phyloP scores from a whole-genome alignment of 73 alveolate species.

The Uronychia binucleata region DNA sequence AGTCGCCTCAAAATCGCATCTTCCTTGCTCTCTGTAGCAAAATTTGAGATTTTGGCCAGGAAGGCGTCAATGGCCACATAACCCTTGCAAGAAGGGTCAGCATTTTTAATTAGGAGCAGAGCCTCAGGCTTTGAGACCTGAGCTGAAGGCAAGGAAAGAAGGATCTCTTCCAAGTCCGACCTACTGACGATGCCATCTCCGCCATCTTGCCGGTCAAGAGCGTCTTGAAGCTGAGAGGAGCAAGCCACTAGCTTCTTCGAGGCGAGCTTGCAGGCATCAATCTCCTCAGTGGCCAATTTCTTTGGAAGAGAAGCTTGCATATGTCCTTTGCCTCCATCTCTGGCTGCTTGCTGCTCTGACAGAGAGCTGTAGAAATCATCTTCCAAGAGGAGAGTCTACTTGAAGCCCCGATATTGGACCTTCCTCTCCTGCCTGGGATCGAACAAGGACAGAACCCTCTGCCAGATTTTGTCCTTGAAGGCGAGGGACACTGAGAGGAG shows the following conservation, averaged over 20 bases:
- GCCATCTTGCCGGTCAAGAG: constrained; percentile 15
- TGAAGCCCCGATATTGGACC: background rate
- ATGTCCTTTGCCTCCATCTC: background rate
- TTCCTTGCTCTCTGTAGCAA: constrained; percentile 45
- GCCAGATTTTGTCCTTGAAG: constrained; percentile 12
- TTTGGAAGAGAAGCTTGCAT: background rate
- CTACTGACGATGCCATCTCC: background rate
- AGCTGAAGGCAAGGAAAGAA: background rate
- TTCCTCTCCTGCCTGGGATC: background rate
- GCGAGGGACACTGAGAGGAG: constrained; percentile 10
- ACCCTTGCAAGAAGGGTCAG: constrained; percentile 52
- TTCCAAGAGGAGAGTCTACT: background rate
- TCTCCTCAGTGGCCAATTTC: background rate
- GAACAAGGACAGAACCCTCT: background rate
- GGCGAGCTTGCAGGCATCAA: constrained; percentile 14
- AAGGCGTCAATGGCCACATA: constrained; percentile 42
- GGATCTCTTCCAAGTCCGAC: background rate
- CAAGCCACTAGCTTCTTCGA: background rate
- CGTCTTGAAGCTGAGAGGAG: constrained; percentile 13
- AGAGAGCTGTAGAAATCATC: background rate
- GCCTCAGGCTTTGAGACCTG: background rate
- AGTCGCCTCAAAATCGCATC: constrained; percentile 32
- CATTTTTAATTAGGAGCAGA: constrained; percentile 18
- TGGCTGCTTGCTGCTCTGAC: background rate
- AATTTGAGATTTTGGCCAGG: constrained; percentile 42